These are phyloP conservation scores for Trichothecium sympodiale DNA, from an alignment of 2,329 filamentous ascomycete species.

Conservation along the genomic window DNA sequence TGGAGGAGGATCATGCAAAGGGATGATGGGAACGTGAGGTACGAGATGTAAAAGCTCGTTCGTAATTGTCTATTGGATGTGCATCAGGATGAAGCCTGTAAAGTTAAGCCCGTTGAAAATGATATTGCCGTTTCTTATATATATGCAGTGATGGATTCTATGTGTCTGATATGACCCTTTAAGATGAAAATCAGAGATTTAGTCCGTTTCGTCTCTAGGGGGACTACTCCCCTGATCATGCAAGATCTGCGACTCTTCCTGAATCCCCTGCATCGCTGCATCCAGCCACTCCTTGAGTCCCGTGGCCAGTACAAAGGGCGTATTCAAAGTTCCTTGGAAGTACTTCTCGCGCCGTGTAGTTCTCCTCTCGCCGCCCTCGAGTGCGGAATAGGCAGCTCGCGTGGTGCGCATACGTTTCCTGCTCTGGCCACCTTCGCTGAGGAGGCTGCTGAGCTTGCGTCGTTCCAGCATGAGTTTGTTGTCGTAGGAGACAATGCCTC, in stretches of 20 bases:
- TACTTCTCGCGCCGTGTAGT: slow-evolving; percentile 61
- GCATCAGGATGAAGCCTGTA: too few species aligned
- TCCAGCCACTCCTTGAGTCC: slow-evolving; percentile 33
- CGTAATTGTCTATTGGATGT: too few species aligned
- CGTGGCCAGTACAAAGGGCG: slow-evolving; percentile 54
- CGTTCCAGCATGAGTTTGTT: slow-evolving; percentile 58
- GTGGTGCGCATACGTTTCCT: slow-evolving; percentile 55
- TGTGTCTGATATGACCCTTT: too few species aligned
- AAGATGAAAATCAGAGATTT: too few species aligned
- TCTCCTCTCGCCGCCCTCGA: slow-evolving; percentile 61
- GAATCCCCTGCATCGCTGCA: slow-evolving; percentile 9
- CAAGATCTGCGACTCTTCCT: slow-evolving; percentile 5
- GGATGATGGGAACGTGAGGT: too few species aligned
- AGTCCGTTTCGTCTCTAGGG: too few species aligned
- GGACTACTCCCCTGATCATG: neutral
- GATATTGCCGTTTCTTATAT: too few species aligned
- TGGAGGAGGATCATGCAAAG: neutral
- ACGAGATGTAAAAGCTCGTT: too few species aligned
- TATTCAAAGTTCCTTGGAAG: slow-evolving; percentile 53
- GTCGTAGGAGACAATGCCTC: slow-evolving; percentile 72
- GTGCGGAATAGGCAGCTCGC: slow-evolving; percentile 60
- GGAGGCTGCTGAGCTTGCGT: slow-evolving; percentile 46
- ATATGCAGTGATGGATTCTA: too few species aligned
- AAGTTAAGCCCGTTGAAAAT: too few species aligned
- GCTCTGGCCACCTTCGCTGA: slow-evolving; percentile 46